phyloP scores from a whole-genome alignment of 257 asterid genomes.

The Jasminum sambac region DNA sequence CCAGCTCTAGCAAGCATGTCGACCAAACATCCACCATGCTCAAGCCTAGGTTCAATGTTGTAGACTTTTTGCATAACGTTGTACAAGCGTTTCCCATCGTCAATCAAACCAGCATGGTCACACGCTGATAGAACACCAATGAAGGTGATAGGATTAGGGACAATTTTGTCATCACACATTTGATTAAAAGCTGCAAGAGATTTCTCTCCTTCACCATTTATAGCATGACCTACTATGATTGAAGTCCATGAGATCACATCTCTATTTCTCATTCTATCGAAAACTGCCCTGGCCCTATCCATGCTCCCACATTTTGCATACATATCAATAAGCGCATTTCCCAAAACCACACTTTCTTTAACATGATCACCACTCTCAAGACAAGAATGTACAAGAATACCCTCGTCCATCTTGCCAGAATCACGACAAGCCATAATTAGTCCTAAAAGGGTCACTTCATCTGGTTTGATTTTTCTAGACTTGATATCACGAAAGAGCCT shows the following conservation, averaged over 20 bases:
- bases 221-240: slow-evolving; percentile 47
- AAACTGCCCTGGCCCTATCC: slow-evolving; percentile 35
- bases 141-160: slow-evolving; percentile 48
- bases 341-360: slow-evolving; percentile 31
- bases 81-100: slow-evolving; percentile 39
- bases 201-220: slow-evolving; percentile 41
- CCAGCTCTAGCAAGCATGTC: slow-evolving; percentile 56
- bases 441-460: slow-evolving; percentile 49
- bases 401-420: slow-evolving; percentile 33
- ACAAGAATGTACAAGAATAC: slow-evolving; percentile 37
- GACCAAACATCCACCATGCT: slow-evolving; percentile 46
- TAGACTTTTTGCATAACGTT: slow-evolving; percentile 31
- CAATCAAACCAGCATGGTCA: slow-evolving; percentile 43
- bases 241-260: slow-evolving; percentile 55
- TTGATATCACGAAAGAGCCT: slow-evolving; percentile 32
- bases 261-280: slow-evolving; percentile 33
- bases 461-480: slow-evolving; percentile 26
- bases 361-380: slow-evolving; percentile 29
- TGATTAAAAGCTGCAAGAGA: slow-evolving; percentile 34
- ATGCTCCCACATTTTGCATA: slow-evolving; percentile 51
- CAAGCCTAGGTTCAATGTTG: slow-evolving; percentile 34
- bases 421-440: slow-evolving; percentile 54
- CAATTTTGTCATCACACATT: slow-evolving; percentile 42
- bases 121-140: slow-evolving; percentile 46
- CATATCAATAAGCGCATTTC: slow-evolving; percentile 51